Conservation (phyloP, 2,329 filamentous ascomycete species). For the Ophiocordyceps robertsii region DNA sequence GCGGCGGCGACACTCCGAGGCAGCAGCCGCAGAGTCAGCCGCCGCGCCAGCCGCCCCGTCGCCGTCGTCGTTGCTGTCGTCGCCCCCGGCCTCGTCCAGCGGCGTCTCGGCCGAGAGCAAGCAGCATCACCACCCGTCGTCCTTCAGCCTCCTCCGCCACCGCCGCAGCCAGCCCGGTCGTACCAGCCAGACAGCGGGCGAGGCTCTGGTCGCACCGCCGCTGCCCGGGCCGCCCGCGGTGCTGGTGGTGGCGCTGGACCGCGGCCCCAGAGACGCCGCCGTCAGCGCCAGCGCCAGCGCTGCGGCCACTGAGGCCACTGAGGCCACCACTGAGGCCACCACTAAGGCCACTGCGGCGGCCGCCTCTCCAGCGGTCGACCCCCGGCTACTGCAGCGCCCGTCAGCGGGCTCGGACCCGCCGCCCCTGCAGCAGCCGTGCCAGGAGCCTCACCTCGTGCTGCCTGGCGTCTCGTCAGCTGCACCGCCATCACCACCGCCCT, state of each 20-base stretch:
- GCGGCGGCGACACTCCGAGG: constrained; percentile 24
- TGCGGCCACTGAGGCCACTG: background rate
- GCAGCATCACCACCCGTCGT: constrained; percentile 3
- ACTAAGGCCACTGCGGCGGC: too few relatives aligned
- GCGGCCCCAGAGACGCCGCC: background rate
- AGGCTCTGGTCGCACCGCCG: constrained; percentile 1
- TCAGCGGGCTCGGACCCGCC: background rate
- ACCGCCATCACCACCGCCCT: constrained; percentile 1
- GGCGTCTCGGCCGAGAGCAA: constrained; percentile 7
- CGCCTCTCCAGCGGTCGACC: background rate
- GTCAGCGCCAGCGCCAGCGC: background rate
- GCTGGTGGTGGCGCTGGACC: background rate
- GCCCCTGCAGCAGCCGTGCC: background rate
- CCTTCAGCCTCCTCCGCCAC: constrained; percentile 3
- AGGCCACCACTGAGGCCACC: too few relatives aligned
- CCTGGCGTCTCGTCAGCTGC: background rate
- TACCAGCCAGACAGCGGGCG: background rate
- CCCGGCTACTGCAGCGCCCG: background rate
- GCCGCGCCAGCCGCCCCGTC: background rate
- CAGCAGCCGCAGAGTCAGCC: constrained; percentile 14
- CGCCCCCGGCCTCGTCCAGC: constrained; percentile 18
- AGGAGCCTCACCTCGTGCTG: background rate
- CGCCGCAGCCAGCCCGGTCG: constrained; percentile 1
- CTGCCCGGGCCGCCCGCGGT: background rate
- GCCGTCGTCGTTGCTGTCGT: background rate